Conservation (phyloP, 2,329 filamentous ascomycete species). For the Colletotrichum sp. region DNA sequence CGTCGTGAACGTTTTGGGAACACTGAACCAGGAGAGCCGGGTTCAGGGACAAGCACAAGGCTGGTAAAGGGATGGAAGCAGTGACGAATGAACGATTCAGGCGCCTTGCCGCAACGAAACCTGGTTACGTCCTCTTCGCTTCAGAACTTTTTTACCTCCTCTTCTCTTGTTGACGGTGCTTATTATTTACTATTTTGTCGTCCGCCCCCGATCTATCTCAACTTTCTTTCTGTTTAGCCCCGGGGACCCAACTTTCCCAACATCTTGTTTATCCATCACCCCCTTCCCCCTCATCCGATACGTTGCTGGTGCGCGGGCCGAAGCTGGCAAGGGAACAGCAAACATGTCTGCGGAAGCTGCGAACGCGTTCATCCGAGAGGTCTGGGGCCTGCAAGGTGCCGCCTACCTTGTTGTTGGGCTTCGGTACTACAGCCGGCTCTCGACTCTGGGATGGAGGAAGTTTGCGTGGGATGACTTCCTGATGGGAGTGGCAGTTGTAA, state of each 20-base stretch:
- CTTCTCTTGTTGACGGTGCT: not conserved
- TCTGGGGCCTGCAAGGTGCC: conserved; percentile 18
- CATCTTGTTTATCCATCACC: not conserved
- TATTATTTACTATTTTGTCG: not conserved
- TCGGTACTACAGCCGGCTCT: conserved; percentile 13
- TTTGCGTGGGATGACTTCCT: conserved; percentile 17
- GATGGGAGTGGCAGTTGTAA: conserved; percentile 12
- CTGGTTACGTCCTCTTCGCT: not conserved
- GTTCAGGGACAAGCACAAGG: not conserved
- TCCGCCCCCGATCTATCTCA: not conserved
- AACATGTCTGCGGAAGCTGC: conserved; percentile 11
- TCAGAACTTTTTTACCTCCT: not conserved
- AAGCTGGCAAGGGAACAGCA: not conserved
- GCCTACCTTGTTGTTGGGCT: conserved; percentile 16
- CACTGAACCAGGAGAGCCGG: not conserved
- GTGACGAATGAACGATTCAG: not conserved
- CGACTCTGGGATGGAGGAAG: not conserved
- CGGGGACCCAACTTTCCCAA: not conserved
- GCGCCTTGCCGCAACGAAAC: not conserved
- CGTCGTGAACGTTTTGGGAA: not conserved
- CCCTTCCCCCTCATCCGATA: not conserved
- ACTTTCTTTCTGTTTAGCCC: not conserved
- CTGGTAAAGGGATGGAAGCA: not conserved
- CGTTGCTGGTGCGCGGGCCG: not conserved
- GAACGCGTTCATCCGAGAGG: conserved; percentile 13